Evolutionary conservation across 306 rosid genomes (phyloP).

Genomic region (Fragaria ananassa): DNA sequence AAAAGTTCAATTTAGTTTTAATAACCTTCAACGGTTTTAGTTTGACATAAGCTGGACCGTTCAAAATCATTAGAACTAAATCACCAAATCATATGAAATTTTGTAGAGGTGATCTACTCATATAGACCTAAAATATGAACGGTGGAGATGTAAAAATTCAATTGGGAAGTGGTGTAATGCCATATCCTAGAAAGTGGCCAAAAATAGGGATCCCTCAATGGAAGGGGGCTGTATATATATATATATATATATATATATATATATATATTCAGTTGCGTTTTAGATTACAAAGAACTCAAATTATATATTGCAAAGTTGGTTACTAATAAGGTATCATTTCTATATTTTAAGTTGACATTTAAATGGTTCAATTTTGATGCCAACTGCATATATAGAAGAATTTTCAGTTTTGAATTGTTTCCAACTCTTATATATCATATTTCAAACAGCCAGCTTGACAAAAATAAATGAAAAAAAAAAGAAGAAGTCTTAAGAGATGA

Average conservation of each 20-base stretch:
- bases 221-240: too few species aligned
- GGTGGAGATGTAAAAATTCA: too few species aligned
- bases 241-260: background rate
- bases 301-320: slow-evolving; percentile 12
- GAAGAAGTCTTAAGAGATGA: background rate
- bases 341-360: background rate
- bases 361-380: background rate
- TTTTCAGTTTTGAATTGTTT: background rate
- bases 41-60: too few species aligned
- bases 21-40: too few species aligned
- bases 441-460: background rate
- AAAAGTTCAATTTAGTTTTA: too few species aligned
- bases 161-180: too few species aligned
- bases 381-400: background rate
- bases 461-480: background rate
- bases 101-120: too few species aligned
- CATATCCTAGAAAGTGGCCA: too few species aligned
- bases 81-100: too few species aligned
- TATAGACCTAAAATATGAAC: too few species aligned
- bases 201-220: too few species aligned
- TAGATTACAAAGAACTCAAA: background rate
- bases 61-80: too few species aligned
- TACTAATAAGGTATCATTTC: background rate
- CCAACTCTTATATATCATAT: background rate
- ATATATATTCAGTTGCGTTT: background rate